Conservation (phyloP, 2,329 filamentous ascomycete species). For the Xylariales sp. region DNA sequence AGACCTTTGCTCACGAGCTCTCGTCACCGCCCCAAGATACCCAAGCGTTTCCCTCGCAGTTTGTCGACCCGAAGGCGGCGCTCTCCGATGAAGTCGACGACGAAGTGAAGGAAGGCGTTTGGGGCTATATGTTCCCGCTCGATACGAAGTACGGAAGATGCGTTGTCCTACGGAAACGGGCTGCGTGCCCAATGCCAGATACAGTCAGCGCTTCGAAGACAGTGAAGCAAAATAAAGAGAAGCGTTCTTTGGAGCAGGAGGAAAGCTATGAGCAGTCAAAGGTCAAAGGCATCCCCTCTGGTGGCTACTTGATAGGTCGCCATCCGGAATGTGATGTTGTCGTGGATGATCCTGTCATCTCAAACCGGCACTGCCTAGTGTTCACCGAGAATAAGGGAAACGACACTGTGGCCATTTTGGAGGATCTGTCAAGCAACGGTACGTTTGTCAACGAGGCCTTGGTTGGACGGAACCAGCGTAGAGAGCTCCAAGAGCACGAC, state of each 20-base stretch:
- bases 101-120: conserved; percentile 79
- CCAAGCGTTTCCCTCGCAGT: conserved; percentile 65
- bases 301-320: conserved; percentile 86
- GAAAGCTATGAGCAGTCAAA: conserved; percentile 60
- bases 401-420: conserved; percentile 68
- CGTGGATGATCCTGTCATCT: conserved; percentile 74
- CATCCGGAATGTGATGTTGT: conserved; percentile 87
- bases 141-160: conserved; percentile 65
- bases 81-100: conserved; percentile 81
- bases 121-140: conserved; percentile 89
- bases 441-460: conserved; percentile 93
- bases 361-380: conserved; percentile 75
- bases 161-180: conserved; percentile 68
- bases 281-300: conserved; percentile 57
- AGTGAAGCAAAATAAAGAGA: conserved; percentile 34
- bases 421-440: conserved; percentile 93
- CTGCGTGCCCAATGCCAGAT: conserved; percentile 60
- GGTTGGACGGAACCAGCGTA: conserved; percentile 84
- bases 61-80: conserved; percentile 64
- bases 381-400: conserved; percentile 57
- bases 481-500: conserved; percentile 83
- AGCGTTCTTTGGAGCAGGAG: conserved; percentile 49
- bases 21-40: conserved; percentile 62
- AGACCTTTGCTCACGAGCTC: conserved; percentile 37
- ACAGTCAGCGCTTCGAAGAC: conserved; percentile 34